Conservation (phyloP, 1,284 basidiomycete species). For the Cyathus olla region DNA sequence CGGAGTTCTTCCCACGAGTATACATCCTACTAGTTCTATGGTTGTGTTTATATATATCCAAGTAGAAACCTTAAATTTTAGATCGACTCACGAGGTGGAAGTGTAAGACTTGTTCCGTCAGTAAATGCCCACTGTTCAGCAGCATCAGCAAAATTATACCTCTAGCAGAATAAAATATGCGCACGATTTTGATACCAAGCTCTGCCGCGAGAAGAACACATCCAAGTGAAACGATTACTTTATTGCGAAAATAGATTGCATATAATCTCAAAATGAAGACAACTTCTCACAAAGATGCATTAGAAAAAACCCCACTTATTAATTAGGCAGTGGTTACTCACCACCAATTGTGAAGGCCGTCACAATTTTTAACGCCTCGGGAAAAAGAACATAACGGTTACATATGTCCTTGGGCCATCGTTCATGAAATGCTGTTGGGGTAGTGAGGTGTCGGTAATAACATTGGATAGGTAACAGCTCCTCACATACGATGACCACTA, state of each 20-base stretch:
- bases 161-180: constrained; percentile 3
- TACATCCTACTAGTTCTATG: constrained; percentile 44
- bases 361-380: constrained; percentile 42
- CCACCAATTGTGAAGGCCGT: constrained; percentile 40
- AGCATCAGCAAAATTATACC: background rate
- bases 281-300: constrained; percentile 18
- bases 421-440: constrained; percentile 39
- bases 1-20: constrained; percentile 35
- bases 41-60: background rate
- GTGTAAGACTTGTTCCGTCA: constrained; percentile 37
- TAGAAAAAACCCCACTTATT: background rate
- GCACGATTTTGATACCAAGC: constrained; percentile 42
- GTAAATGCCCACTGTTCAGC: constrained; percentile 46
- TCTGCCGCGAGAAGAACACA: constrained; percentile 26
- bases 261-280: constrained; percentile 44
- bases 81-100: constrained; percentile 34
- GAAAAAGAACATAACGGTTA: constrained; percentile 41
- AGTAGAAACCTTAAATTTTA: background rate
- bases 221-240: constrained; percentile 22
- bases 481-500: constrained; percentile 44
- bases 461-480: background rate
- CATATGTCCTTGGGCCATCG: constrained; percentile 41
- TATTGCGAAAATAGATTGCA: constrained; percentile 38
- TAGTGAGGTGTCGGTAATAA: background rate
- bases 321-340: constrained; percentile 11